Evolutionary conservation across 768 basidiomycete species (phyloP), one percentile per base, ranked within the genome.

Genomic region (Cyathus striatus): DNA sequence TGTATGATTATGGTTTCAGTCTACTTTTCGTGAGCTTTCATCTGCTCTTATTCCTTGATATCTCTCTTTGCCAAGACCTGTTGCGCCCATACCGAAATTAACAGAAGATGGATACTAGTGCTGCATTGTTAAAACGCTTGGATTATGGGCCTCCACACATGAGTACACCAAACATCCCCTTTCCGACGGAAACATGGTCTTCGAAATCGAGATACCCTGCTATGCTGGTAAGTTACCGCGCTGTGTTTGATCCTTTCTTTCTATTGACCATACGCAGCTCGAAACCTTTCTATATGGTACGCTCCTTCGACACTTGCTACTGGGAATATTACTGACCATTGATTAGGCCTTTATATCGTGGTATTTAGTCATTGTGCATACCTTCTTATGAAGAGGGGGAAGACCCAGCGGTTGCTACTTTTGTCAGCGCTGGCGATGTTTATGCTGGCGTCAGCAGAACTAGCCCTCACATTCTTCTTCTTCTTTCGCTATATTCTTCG

Each of bases 121-220:
- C n/a, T n/a, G n/a, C n/a, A n/a, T n/a, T n/a, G n/a, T n/a, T n/a
- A n/a, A n/a, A n/a, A n/a, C n/a, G n/a, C n/a, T n/a, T n/a, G n/a
- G n/a, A n/a, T n/a, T n/a, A n/a, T n/a, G n/a, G n/a, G n/a, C n/a
- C n/a, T n/a, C n/a, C n/a, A n/a, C n/a, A n/a, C n/a, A n/a, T n/a
- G n/a, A n/a, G n/a, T n/a, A n/a, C n/a, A n/a, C 41, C 41, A 20
- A 44, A 51, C 23, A 58, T 55, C 26, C 56, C 54, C 4, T 54
- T 55, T 39, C 44, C 50, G 42, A 48, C 51, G 25, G 50, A 52
- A 42, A 52, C 53, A 33, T 58, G 56, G 56, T 45, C 47, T 16
- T 52, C 54, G n/a, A 52, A 42, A 26, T 51, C 52, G 32, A 53
- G 49, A 40, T 55, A 49, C 36, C 52, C 54, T 20, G 56, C 54